Evolutionary conservation across 345 rosid genomes (phyloP).

Genomic region (Eucalyptus coolabah): DNA sequence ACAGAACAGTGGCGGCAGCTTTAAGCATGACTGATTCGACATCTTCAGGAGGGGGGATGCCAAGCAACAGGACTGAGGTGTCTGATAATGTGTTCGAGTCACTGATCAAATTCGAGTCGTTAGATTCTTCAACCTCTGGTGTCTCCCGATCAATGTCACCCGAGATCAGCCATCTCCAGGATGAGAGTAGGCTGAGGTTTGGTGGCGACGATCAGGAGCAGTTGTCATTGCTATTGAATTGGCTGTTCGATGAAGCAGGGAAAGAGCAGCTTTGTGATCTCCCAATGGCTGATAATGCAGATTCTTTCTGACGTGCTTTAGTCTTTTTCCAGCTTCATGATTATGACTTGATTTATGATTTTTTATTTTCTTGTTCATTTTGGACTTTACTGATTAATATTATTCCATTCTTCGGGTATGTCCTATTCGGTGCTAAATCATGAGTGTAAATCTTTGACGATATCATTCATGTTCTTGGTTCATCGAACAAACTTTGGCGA

Average conservation of each 20-base stretch:
- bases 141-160: conserved; percentile 6
- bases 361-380: not conserved
- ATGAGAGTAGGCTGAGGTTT: not conserved
- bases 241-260: conserved; percentile 5
- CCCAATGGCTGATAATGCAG: not conserved
- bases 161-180: not conserved
- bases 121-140: conserved; percentile 2
- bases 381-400: not conserved
- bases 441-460: not conserved
- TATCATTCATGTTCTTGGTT: not conserved
- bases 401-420: not conserved
- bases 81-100: conserved; percentile 1
- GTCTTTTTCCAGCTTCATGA: not conserved
- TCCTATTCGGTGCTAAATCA: not conserved
- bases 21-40: not conserved
- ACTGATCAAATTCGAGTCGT: not conserved
- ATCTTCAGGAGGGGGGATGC: not conserved
- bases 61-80: not conserved
- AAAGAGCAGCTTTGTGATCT: not conserved
- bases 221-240: conserved; percentile 10
- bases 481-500: not conserved
- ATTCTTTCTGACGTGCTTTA: not conserved
- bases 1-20: not conserved
- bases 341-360: not conserved
- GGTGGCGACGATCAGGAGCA: not conserved